Evolutionary conservation across 2,329 filamentous ascomycete genomes (phyloP).

Genomic region (Clarireedia homoeocarpa): DNA sequence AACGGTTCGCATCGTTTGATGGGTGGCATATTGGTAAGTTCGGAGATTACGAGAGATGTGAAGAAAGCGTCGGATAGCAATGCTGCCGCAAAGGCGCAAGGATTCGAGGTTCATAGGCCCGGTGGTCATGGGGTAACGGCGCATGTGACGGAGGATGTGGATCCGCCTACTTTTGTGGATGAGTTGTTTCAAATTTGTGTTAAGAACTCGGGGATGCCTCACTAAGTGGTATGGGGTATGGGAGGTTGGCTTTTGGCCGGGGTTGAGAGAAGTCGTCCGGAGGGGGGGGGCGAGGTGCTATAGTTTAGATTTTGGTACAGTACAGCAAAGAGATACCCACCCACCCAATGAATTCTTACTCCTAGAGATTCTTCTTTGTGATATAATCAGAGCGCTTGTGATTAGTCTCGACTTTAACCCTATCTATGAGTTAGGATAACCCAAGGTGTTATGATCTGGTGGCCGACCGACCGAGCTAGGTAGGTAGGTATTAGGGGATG

Average conservation of each 20-base stretch:
- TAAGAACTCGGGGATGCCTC: slow-evolving; percentile 4
- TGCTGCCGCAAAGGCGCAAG: neutral
- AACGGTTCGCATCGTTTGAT: neutral
- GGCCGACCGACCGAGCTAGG: too few species aligned
- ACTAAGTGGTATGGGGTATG: neutral
- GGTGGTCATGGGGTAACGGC: slow-evolving; percentile 1
- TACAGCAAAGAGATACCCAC: too few species aligned
- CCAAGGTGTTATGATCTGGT: too few species aligned
- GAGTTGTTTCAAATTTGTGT: slow-evolving; percentile 10
- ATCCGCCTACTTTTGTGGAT: slow-evolving; percentile 9
- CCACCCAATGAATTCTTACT: neutral
- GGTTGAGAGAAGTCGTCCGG: neutral
- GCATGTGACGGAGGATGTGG: slow-evolving; percentile 1
- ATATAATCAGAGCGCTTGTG: too few species aligned
- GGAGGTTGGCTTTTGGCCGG: neutral
- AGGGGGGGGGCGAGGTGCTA: neutral
- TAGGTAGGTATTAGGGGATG: too few species aligned
- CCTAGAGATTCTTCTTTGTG: neutral
- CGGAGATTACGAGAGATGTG: slow-evolving; percentile 3
- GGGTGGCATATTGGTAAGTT: slow-evolving; percentile 6
- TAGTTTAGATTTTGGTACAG: neutral
- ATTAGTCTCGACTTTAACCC: too few species aligned
- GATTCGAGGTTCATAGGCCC: neutral
- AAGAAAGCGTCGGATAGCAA: neutral
- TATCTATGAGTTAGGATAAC: too few species aligned